phyloP scores from a whole-genome alignment of 2,329 filamentous ascomycete genomes.

The Beauveria medogensis region DNA sequence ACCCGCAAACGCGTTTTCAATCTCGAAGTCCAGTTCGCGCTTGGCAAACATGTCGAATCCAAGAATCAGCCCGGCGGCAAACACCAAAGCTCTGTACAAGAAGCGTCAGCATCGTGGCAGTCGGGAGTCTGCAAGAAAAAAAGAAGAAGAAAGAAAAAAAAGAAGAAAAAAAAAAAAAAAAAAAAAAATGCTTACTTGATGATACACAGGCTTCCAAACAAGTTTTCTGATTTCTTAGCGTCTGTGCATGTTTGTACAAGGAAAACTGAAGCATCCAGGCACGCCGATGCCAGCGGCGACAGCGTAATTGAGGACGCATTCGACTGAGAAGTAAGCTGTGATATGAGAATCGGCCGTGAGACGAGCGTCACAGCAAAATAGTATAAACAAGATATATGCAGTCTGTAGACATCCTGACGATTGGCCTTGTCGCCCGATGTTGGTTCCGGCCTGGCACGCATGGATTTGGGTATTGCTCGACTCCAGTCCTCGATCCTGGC shows the following conservation, averaged over 20 bases:
- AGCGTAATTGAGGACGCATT: constrained; percentile 20
- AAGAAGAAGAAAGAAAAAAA: background rate
- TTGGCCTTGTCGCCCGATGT: constrained; percentile 16
- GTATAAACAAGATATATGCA: constrained; percentile 49
- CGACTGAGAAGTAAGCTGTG: constrained; percentile 33
- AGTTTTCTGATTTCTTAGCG: constrained; percentile 32
- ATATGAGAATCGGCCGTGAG: constrained; percentile 47
- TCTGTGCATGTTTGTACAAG: constrained; percentile 47
- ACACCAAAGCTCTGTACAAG: constrained; percentile 39
- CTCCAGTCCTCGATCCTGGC: constrained; percentile 38
- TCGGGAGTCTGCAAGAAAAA: background rate
- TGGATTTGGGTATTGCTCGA: constrained; percentile 30
- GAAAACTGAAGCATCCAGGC: constrained; percentile 46
- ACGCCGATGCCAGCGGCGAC: constrained; percentile 39
- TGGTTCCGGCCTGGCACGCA: constrained; percentile 19
- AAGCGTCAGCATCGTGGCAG: background rate
- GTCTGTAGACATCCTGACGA: constrained; percentile 33
- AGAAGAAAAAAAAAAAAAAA: too few relatives aligned
- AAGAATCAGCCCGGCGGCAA: constrained; percentile 48
- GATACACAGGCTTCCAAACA: constrained; percentile 50
- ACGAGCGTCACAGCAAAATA: constrained; percentile 52
- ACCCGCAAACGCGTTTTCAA: constrained; percentile 40
- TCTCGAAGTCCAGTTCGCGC: constrained; percentile 33
- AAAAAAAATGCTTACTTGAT: constrained; percentile 38
- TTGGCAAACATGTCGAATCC: constrained; percentile 49